Evolutionary conservation across 2,329 filamentous ascomycete genomes (phyloP).

Genomic region (Ceratocystis colombiana): DNA sequence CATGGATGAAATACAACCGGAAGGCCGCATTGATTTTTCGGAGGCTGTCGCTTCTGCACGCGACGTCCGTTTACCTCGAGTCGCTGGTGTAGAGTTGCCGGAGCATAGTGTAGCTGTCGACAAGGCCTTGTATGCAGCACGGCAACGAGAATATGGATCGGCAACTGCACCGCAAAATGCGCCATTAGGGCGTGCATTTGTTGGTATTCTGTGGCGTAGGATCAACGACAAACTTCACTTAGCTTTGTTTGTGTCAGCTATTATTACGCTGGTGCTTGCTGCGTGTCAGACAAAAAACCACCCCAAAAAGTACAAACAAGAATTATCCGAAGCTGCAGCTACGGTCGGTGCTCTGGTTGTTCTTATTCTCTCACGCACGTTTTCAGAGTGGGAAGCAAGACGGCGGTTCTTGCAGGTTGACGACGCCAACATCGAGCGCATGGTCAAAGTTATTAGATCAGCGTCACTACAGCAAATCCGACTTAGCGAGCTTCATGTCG

Average conservation of each 20-base stretch:
- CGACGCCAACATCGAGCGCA: slow-evolving; percentile 65
- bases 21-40: slow-evolving; percentile 40
- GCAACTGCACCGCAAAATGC: neutral
- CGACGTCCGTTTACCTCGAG: slow-evolving; percentile 30
- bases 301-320: slow-evolving; percentile 46
- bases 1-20: slow-evolving; percentile 40
- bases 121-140: slow-evolving; percentile 6
- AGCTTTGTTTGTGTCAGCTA: slow-evolving; percentile 57
- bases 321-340: slow-evolving; percentile 75
- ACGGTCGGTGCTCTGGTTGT: slow-evolving; percentile 68
- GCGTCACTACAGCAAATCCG: slow-evolving; percentile 60
- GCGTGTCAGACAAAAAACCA: slow-evolving; percentile 60
- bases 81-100: slow-evolving; percentile 24
- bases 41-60: slow-evolving; percentile 39
- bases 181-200: slow-evolving; percentile 14
- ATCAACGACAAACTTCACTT: slow-evolving; percentile 76
- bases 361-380: slow-evolving; percentile 65
- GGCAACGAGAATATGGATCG: slow-evolving; percentile 13
- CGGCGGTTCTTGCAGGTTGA: slow-evolving; percentile 71
- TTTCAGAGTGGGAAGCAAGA: slow-evolving; percentile 76
- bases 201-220: slow-evolving; percentile 51
- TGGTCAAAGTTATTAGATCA: slow-evolving; percentile 66
- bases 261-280: slow-evolving; percentile 64
- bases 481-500: slow-evolving; percentile 60
- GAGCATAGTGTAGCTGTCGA: no score